Percentiles rank a stretch among this genome's conserved stretches.
These are phyloP conservation scores for Vaccinium corymbosum DNA, from an alignment of 148 eudicot species.

Conservation along the genomic window DNA sequence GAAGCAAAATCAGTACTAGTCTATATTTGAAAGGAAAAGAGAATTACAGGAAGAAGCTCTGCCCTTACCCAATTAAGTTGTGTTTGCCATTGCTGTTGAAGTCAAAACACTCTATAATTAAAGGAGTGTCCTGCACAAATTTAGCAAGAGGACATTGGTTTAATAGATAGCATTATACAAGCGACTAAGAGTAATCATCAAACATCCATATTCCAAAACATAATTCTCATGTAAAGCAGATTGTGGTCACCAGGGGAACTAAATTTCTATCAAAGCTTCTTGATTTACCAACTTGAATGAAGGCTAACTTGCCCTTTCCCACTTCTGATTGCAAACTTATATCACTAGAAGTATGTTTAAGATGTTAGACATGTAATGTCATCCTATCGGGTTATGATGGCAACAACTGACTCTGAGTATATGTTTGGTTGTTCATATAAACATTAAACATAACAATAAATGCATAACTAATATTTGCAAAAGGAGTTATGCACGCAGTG, in stretches of 20 bases:
- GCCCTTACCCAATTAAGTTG: slow-evolving; percentile 76
- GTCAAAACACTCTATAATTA: slow-evolving; percentile 81
- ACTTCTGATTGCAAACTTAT: slow-evolving; percentile 3
- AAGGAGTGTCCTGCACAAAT: slow-evolving; percentile 82
- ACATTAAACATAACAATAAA: not conserved
- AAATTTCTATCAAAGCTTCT: not conserved
- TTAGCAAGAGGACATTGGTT: slow-evolving; percentile 12
- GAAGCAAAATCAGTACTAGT: slow-evolving; percentile 20
- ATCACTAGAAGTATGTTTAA: not conserved
- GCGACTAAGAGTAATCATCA: not conserved
- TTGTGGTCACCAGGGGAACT: not conserved
- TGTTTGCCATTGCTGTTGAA: slow-evolving; percentile 92
- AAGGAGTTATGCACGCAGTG: not conserved
- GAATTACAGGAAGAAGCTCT: slow-evolving; percentile 11
- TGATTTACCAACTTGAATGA: not conserved
- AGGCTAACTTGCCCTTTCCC: slow-evolving; percentile 4
- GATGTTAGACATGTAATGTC: not conserved
- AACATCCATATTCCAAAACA: not conserved
- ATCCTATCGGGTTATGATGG: not conserved
- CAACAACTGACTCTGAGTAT: not conserved
- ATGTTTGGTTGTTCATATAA: not conserved
- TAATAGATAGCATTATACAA: not conserved
- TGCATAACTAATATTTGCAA: slow-evolving; percentile 3
- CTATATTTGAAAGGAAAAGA: slow-evolving; percentile 9
- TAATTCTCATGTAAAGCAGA: not conserved